Base-by-base conservation (phyloP, 2,329 filamentous ascomycete genomes). In the Monosporascus ibericus region DNA sequence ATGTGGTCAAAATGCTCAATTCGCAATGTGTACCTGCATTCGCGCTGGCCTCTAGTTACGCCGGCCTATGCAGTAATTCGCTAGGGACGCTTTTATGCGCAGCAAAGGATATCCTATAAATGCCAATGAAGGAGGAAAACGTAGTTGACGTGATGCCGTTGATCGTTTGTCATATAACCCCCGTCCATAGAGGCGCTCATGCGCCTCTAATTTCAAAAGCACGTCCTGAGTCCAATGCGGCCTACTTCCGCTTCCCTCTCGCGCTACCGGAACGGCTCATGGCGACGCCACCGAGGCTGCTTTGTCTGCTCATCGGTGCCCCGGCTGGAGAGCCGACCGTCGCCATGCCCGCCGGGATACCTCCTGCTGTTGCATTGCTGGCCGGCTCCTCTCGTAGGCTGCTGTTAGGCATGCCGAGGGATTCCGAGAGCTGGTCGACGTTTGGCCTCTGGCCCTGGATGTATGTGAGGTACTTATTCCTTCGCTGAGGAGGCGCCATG, bases 201-300 rank as follows among this genome's bases (percentile, higher is more conserved):
- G 30, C 30, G 30, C 30, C 9, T 34, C 30, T 34, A 34, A 34
- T 34, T 34, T 14, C 30, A 34, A 34, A 34, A 14, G 30, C 30
- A 14, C 3, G 9, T 34, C 30, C 30, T 2, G 30, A 34, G 30
- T 14, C 30, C 9, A 14, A 34, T 14, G 30, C 30, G 4, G 30
- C 9, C 36, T 50, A 49, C 51, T 67, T 67, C 39, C 65, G 58
- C 54, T 65, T 63, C 15, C 78, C 78, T 49, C 78, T 72, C 22
- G 73, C 74, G 56, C 77, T 80, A 44, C 74, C 72, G 24, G 72
- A 75, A 22, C 80, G 72, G 57, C 78, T 82, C 79, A 82, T 82
- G 14, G 77, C 71, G 34, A 75, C 75, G 42, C 79, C 80, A 24
- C 78, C 78, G 4, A 76, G 69, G 50, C 78, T 81, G 66, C 76